Evolutionary conservation across 1,284 basidiomycete genomes (phyloP), one percentile per base, ranked within the genome.

Genomic region (Apiotrichum montevideense): DNA sequence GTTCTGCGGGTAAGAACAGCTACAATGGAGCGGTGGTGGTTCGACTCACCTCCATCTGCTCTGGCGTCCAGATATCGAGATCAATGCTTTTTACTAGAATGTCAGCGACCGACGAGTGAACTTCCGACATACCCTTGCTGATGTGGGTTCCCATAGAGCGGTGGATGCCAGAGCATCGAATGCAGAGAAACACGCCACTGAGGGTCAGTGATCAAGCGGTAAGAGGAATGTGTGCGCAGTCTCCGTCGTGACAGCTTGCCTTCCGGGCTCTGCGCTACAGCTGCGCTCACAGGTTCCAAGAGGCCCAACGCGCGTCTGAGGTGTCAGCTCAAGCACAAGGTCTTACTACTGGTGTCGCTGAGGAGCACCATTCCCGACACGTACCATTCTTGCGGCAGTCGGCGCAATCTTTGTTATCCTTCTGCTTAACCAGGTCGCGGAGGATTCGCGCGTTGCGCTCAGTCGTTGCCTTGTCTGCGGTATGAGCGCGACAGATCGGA

Each of bases 91-190:
- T 97, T 71, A 98, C 91, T 80, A 58, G 3, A 3, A 21, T 43
- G 41, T 14, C 21, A 42, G 41, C n/a, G 39, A 41, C 40, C 13
- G 13, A 6, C 5, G 33, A 15, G 8, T 21, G 11, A 21, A 21
- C 14, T 6, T 34, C 11, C 9, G 45, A 29, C 39, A 9, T 11
- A 78, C 78, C 77, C 71, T 88, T 89, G 77, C 88, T 89, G 76
- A 96, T 95, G 75, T 98, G 96, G 0, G 95, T 98, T 61, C 96
- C 96, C 91, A 98, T 95, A 35, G 90, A 87, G 42, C 96, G 87
- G 77, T 98, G 95, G 57, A 98, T 90, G 37, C 95, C 95, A n/a
- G 93, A 97, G 78, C 95, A 98, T 58, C 95, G 84, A 66, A 98
- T 98, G 74, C 95, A 98, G 42, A 97, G 80, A 72, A 90, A 96